A percentile compares a stretch with the other conserved stretches of the same genome.
Conservation (phyloP, 2,329 filamentous ascomycete species). For the Colletotrichum sp. region DNA sequence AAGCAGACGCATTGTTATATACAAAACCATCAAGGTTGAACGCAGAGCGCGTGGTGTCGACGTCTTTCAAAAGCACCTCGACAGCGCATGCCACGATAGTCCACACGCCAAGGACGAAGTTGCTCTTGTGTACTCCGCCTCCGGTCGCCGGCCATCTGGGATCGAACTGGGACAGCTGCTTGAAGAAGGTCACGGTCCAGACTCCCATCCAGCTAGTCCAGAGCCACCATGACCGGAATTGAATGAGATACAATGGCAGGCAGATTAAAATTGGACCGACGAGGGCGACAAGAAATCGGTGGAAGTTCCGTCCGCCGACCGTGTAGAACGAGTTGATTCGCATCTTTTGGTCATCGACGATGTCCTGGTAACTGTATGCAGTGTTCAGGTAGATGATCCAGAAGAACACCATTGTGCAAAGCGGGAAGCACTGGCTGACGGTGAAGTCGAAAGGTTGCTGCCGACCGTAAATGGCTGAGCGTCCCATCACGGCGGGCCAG, state of each 20-base stretch:
- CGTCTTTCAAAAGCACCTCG: constrained; percentile 22
- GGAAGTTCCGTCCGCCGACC: constrained; percentile 6
- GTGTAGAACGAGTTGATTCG: constrained; percentile 26
- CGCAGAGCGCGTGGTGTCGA: not conserved
- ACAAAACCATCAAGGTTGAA: not conserved
- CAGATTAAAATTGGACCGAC: constrained; percentile 8
- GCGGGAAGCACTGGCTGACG: constrained; percentile 20
- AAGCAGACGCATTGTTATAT: not conserved
- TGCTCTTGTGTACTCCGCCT: constrained; percentile 23
- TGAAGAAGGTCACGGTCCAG: not conserved
- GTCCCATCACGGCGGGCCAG: constrained; percentile 26
- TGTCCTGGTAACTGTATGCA: constrained; percentile 28
- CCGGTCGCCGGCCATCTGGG: constrained; percentile 23
- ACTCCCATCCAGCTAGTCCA: constrained; percentile 16
- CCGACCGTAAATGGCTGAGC: constrained; percentile 23
- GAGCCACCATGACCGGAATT: constrained; percentile 2
- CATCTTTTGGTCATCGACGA: constrained; percentile 26
- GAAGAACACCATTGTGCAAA: constrained; percentile 28
- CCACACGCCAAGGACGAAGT: constrained; percentile 26
- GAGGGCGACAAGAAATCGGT: constrained; percentile 5
- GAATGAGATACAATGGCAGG: constrained; percentile 1
- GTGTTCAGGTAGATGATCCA: constrained; percentile 31
- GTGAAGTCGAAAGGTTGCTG: constrained; percentile 23
- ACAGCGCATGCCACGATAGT: constrained; percentile 22
- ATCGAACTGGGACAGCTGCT: constrained; percentile 24